phyloP scores from a whole-genome alignment of 2,329 filamentous ascomycete species.

The Cladophialophora exuberans region DNA sequence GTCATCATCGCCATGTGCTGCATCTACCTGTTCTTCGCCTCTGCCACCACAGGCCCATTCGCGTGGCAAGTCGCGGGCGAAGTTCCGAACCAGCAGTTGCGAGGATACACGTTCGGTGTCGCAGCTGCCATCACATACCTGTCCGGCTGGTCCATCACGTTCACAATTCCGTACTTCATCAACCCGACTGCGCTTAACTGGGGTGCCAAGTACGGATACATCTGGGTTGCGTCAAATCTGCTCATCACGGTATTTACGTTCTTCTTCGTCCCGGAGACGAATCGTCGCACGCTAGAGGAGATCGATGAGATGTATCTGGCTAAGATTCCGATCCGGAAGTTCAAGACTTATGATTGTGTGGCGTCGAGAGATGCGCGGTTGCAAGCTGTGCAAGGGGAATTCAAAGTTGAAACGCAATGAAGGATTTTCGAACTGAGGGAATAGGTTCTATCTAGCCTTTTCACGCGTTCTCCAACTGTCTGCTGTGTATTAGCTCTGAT shows the following conservation, averaged over 20 bases:
- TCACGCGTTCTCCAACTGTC: too few relatives aligned
- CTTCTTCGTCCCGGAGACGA: conserved; percentile 61
- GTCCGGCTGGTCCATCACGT: conserved; percentile 11
- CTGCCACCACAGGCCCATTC: conserved; percentile 10
- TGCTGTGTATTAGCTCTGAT: too few relatives aligned
- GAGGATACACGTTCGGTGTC: conserved; percentile 14
- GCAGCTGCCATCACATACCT: conserved; percentile 10
- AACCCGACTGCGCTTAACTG: conserved; percentile 20
- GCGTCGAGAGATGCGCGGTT: neutral
- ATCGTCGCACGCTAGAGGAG: conserved; percentile 58
- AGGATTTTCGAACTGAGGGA: too few relatives aligned
- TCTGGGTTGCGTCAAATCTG: conserved; percentile 38
- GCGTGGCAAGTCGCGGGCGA: conserved; percentile 13
- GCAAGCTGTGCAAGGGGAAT: neutral
- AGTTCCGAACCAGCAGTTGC: conserved; percentile 11
- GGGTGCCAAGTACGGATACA: conserved; percentile 18
- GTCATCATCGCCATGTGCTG: conserved; percentile 10
- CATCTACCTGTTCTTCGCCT: conserved; percentile 15
- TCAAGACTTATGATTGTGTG: conserved; percentile 6
- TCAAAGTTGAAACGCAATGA: too few relatives aligned
- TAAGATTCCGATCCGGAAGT: conserved; percentile 14
- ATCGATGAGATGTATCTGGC: conserved; percentile 56
- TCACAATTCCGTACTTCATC: conserved; percentile 21
- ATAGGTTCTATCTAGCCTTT: too few relatives aligned
- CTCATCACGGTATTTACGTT: conserved; percentile 55